Evolutionary conservation across 208 protist genomes (phyloP), one percentile per base, ranked within the genome.

Genomic region (Acanthamoeba royreba): DNA sequence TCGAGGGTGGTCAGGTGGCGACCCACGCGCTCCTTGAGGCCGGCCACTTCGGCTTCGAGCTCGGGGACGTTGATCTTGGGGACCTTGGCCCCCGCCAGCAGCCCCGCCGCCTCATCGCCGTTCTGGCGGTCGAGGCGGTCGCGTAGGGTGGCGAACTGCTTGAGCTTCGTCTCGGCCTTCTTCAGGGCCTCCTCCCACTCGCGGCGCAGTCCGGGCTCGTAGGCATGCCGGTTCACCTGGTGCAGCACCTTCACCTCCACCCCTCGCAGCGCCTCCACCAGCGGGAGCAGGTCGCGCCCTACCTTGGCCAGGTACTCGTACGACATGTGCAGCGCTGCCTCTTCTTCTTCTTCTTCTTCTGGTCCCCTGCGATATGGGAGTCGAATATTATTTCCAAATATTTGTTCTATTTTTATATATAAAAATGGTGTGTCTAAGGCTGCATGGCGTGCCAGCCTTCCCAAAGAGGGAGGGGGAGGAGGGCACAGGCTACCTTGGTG

Each of bases 251-350:
- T 81, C 38, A 81, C 69, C 15, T 81, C 69, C 35, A 81, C 22
- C 11, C 69, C 69, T 31, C 69, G 69, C 22, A 33, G 47, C 11
- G 28, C 69, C 40, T 81, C 69, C 17, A 81, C 69, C 1, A 81
- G 69, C 8, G 69, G 69, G 7, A n/a, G 38, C 31, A 81, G 2
- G 38, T 81, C 69, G 33, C 69, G 69, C 38, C 69, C 69, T 1
- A 81, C 69, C 25, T 81, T 81, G 69, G 69, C 69, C 13, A 81
- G 69, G 69, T 81, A 81, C 2, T 81, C 69, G 38, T 81, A 81
- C 40, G 69, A 81, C 69, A 81, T 81, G 8, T n/a, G n/a, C n/a
- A n/a, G 9, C 5, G 4, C 4, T 5, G 53, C 53, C 13, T 63
- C 53, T 63, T 28, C 13, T 63, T 28, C 31, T 28, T 63, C 2